These are phyloP conservation scores for Schizochytrium sp. DNA, from an alignment of 108 stramenopile genomes.

Conservation along the genomic window DNA sequence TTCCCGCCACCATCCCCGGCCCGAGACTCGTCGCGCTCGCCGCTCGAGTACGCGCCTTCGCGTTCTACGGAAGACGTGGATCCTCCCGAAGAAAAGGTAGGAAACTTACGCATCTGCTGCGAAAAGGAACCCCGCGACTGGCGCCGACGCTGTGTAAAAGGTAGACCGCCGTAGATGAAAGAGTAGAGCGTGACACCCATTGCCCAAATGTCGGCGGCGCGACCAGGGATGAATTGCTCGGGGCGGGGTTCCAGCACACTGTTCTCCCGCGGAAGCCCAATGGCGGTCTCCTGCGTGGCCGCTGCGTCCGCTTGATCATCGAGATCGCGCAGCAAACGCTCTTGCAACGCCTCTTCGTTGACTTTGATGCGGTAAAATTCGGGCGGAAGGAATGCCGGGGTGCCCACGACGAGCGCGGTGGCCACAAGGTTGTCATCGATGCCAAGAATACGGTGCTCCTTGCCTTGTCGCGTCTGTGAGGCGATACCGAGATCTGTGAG, in stretches of 20 bases:
- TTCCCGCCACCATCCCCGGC: background rate
- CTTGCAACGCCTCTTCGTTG: background rate
- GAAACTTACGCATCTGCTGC: background rate
- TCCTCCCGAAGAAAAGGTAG: background rate
- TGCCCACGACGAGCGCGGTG: background rate
- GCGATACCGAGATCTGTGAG: slow-evolving; percentile 99
- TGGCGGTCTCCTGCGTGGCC: background rate
- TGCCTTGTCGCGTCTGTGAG: slow-evolving; percentile 23
- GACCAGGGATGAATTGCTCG: background rate
- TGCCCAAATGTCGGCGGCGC: slow-evolving; percentile 3
- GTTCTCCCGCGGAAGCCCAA: background rate
- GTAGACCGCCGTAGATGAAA: background rate
- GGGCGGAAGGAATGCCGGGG: background rate
- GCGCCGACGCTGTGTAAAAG: background rate
- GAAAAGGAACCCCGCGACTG: background rate
- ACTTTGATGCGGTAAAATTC: background rate
- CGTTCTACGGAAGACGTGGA: background rate
- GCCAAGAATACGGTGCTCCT: background rate
- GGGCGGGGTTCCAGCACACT: background rate
- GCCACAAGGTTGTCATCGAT: slow-evolving; percentile 1
- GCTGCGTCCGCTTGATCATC: background rate
- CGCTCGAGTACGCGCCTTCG: background rate
- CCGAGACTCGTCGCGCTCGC: background rate
- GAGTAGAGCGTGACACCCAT: background rate
- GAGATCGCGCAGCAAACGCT: background rate